Base-by-base conservation (phyloP, 441 rosid genomes). In the Gossypium schwendimanii region DNA sequence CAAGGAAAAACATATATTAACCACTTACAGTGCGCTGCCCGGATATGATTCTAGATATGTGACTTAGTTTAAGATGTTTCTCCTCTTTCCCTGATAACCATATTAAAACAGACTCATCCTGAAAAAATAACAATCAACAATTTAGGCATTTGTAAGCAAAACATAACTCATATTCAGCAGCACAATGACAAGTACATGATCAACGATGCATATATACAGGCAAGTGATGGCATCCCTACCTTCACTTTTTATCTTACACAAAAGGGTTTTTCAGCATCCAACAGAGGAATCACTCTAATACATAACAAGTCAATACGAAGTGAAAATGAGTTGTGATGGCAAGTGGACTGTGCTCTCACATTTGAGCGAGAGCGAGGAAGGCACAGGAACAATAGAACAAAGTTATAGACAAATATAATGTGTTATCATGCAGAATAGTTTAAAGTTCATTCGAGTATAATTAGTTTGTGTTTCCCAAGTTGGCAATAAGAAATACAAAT, bases 1-100 rank as follows among this genome's bases (percentile, higher is more conserved):
- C 31, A 63, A 20, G 52, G 31, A 41, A 65, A 64, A 65, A 33
- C 1, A 33, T 33, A 5, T 33, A 33, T 33, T 33, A 33, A 71
- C 75, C 12, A 85, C 98, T 87, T 89, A 95, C 99, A 69, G 99
- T 95, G 72, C 99, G 92, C 66, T 95, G 99, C 74, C 98, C 98
- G 24, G 97, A 91, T 77, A 92, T 87, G 77, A 94, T 94, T 82
- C 95, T 89, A 67, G 94, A 84, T 50, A 95, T 92, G 36, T 93
- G 98, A 84, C 91, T 90, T 75, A 95, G 89, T 80, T 86, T 91
- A 76, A 93, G 88, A 83, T 88, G 92, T 75, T 93, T 93, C 88
- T 95, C 96, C 79, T 95, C 94, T 74, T 89, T 95, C 75, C 97
- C 98, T 1, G 96, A 91, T 76, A 88, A 86, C 99, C 99, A 95